These are phyloP conservation scores for Aureobasidium sp. DNA, from an alignment of 2,329 filamentous ascomycete species.

Conservation along the genomic window DNA sequence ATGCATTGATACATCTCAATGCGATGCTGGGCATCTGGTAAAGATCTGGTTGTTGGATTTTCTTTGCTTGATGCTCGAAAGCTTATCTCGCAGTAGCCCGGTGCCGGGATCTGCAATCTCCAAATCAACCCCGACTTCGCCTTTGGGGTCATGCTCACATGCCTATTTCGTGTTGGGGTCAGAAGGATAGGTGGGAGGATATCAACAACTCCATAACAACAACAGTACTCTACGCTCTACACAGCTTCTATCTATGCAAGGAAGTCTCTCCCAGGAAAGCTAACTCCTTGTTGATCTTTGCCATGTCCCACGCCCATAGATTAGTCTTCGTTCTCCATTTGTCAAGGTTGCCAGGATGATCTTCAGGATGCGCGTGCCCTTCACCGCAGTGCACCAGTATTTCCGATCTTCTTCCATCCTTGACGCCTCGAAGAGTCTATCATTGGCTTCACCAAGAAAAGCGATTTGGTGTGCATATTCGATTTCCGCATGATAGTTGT, in stretches of 20 bases:
- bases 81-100: constrained; percentile 6
- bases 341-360: constrained; percentile 1
- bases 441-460: background rate
- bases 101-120: constrained; percentile 8
- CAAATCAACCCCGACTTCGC: constrained; percentile 2
- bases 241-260: background rate
- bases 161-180: constrained; percentile 1
- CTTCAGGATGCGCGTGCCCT: constrained; percentile 9
- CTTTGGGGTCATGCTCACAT: background rate
- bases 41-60: background rate
- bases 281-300: background rate
- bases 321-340: background rate
- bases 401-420: background rate
- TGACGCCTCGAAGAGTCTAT: background rate
- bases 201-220: too few species aligned
- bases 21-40: constrained; percentile 3
- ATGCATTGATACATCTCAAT: background rate
- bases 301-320: background rate
- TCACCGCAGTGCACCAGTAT: constrained; percentile 1
- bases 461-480: background rate
- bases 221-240: too few species aligned
- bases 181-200: background rate
- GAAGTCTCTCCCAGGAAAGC: background rate
- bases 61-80: background rate
- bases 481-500: background rate